Percentiles rank a stretch among this genome's conserved stretches.
Conservation (phyloP, 1,284 basidiomycete genomes). For the Ustilago bromivora region DNA sequence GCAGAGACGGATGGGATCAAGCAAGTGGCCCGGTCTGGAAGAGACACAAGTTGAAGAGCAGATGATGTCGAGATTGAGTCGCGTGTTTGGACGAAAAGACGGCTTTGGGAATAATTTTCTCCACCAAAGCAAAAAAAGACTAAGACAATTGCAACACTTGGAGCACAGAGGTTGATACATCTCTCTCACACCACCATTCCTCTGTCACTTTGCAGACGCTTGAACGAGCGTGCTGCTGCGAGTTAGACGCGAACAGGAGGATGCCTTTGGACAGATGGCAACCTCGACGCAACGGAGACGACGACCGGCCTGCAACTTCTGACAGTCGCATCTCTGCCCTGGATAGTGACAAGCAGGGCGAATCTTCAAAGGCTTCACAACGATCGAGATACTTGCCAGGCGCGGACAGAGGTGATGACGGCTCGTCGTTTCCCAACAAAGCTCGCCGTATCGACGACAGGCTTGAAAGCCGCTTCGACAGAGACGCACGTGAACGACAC, state of each 20-base stretch:
- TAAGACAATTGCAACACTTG: slow-evolving; percentile 9
- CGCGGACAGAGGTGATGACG: slow-evolving; percentile 14
- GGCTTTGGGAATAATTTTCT: slow-evolving; percentile 23
- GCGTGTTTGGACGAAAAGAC: slow-evolving; percentile 4
- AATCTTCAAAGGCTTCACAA: slow-evolving; percentile 20
- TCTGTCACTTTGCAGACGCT: not conserved
- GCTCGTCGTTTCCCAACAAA: slow-evolving; percentile 33
- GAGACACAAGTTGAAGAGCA: not conserved
- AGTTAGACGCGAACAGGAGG: not conserved
- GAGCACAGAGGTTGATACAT: not conserved
- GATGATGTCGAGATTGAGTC: not conserved
- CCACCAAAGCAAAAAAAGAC: slow-evolving; percentile 10
- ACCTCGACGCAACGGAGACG: slow-evolving; percentile 27
- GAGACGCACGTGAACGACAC: not conserved
- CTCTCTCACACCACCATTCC: slow-evolving; percentile 2
- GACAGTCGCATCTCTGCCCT: slow-evolving; percentile 6
- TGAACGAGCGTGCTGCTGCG: not conserved
- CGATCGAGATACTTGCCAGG: slow-evolving; percentile 9
- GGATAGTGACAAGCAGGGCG: slow-evolving; percentile 7
- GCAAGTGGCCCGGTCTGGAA: not conserved
- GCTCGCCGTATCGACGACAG: slow-evolving; percentile 28
- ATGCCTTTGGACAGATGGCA: slow-evolving; percentile 44
- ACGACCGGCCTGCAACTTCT: not conserved
- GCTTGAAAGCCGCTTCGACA: slow-evolving; percentile 5
- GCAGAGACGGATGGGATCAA: no score